Conservation (phyloP, 2,329 filamentous ascomycete genomes). For the Ascocoryne sarcoides region DNA sequence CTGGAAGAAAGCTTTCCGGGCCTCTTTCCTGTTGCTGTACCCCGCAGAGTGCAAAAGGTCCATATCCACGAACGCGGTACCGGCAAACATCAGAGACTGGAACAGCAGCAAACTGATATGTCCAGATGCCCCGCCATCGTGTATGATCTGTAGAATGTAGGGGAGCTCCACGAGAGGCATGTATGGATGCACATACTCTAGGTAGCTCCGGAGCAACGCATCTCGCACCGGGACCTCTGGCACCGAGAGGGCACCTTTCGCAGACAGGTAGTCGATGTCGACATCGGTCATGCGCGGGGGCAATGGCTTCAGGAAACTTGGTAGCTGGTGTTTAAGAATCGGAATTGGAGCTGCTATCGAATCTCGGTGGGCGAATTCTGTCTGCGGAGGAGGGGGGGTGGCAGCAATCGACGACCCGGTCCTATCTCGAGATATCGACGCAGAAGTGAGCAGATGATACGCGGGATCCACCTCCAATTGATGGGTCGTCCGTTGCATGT, state of each 20-base stretch:
- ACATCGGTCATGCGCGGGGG: constrained; percentile 69
- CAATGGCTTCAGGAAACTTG: constrained; percentile 68
- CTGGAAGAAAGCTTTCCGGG: constrained; percentile 81
- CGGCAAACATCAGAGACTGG: constrained; percentile 91
- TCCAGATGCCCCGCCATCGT: constrained; percentile 54
- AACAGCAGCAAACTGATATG: constrained; percentile 80
- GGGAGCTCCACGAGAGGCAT: constrained; percentile 78
- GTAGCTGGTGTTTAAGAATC: constrained; percentile 32
- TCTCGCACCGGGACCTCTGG: constrained; percentile 64
- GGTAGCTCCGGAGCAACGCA: constrained; percentile 71
- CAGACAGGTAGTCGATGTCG: constrained; percentile 73
- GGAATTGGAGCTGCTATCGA: constrained; percentile 5
- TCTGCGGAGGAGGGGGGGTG: no score
- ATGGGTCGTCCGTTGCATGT: no score
- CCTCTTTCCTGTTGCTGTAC: constrained; percentile 68
- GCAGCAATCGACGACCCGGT: no score
- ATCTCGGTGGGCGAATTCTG: no score
- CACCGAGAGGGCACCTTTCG: constrained; percentile 76
- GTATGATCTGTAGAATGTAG: constrained; percentile 51
- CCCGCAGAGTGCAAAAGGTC: constrained; percentile 67
- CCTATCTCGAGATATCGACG: constrained; percentile 23
- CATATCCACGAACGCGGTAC: constrained; percentile 80
- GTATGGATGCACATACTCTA: constrained; percentile 87
- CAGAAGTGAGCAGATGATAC: constrained; percentile 18
- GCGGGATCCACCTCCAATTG: constrained; percentile 10